Percentiles rank a stretch among this genome's conserved stretches.
Conservation (phyloP, 2,329 filamentous ascomycete species). For the Fusarium anguioides region DNA sequence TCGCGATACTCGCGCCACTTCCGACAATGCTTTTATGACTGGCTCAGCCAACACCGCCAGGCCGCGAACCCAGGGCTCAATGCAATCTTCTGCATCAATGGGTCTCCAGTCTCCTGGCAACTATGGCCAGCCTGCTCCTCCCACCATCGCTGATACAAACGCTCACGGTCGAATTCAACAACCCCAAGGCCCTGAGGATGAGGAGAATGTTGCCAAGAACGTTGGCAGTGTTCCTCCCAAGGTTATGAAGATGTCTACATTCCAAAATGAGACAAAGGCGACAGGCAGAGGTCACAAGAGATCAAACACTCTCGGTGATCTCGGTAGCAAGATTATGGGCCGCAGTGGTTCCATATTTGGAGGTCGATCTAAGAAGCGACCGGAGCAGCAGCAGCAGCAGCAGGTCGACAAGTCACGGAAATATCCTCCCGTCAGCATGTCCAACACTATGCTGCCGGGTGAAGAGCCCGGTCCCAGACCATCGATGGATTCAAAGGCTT, state of each 20-base stretch:
- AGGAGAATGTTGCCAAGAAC: constrained; percentile 71
- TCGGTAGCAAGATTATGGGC: constrained; percentile 86
- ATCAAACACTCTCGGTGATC: constrained; percentile 81
- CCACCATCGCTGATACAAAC: constrained; percentile 88
- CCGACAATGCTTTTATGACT: constrained; percentile 59
- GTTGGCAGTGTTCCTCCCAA: constrained; percentile 70
- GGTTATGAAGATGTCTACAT: constrained; percentile 68
- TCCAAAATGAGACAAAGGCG: constrained; percentile 63
- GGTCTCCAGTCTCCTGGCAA: constrained; percentile 70
- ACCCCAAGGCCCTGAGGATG: constrained; percentile 70
- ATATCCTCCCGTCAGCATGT: constrained; percentile 94
- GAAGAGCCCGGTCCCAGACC: constrained; percentile 64
- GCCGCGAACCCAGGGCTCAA: constrained; percentile 84
- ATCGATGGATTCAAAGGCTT: constrained; percentile 76
- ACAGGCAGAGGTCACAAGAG: constrained; percentile 70
- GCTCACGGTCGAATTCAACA: constrained; percentile 91
- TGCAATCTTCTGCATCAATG: constrained; percentile 75
- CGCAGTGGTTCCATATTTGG: constrained; percentile 85
- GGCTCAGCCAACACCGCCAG: constrained; percentile 60
- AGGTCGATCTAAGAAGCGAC: constrained; percentile 64
- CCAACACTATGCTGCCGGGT: constrained; percentile 71
- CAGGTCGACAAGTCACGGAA: constrained; percentile 72
- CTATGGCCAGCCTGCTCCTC: constrained; percentile 89
- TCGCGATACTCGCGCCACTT: constrained; percentile 52
- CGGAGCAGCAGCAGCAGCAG: constrained; percentile 57